Evolutionary conservation across 768 basidiomycete genomes (phyloP).

Genomic region (Termitomyces titanicus): DNA sequence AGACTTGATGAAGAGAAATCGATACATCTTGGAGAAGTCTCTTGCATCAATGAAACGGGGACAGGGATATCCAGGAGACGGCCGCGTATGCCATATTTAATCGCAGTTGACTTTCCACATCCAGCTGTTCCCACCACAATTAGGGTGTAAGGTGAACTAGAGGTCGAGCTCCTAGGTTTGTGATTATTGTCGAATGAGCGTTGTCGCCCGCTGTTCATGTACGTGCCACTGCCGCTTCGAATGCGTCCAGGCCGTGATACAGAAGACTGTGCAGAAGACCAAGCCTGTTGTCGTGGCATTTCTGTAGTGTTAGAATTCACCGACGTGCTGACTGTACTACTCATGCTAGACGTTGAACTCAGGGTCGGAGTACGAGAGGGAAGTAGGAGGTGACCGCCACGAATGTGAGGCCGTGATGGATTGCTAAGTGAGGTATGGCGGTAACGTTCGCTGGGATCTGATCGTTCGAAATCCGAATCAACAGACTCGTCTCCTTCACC

Average conservation of each 20-base stretch:
- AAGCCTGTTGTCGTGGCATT: constrained; percentile 32
- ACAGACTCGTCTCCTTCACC: constrained; percentile 38
- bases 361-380: constrained; percentile 49
- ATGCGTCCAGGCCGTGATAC: constrained; percentile 36
- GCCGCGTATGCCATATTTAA: constrained; percentile 69
- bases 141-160: constrained; percentile 47
- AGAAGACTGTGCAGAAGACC: constrained; percentile 35
- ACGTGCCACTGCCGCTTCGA: constrained; percentile 61
- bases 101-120: constrained; percentile 84
- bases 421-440: constrained; percentile 51
- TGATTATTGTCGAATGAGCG: constrained; percentile 32
- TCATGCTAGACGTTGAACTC: constrained; percentile 34
- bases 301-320: constrained; percentile 33
- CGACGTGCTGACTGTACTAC: constrained; percentile 33
- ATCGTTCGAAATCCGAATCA: constrained; percentile 54
- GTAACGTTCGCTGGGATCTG: constrained; percentile 41
- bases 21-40: constrained; percentile 39
- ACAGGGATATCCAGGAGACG: constrained; percentile 40
- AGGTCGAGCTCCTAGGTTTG: constrained; percentile 19
- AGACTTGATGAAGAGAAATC: background rate
- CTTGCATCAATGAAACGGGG: constrained; percentile 26
- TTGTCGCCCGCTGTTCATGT: constrained; percentile 30
- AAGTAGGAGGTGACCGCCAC: constrained; percentile 60
- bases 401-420: constrained; percentile 35
- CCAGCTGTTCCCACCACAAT: constrained; percentile 75